Percentiles rank a stretch among this genome's conserved stretches.
These are phyloP conservation scores for Komagataella populi DNA, from an alignment of 805 yeast species.

Conservation along the genomic window DNA sequence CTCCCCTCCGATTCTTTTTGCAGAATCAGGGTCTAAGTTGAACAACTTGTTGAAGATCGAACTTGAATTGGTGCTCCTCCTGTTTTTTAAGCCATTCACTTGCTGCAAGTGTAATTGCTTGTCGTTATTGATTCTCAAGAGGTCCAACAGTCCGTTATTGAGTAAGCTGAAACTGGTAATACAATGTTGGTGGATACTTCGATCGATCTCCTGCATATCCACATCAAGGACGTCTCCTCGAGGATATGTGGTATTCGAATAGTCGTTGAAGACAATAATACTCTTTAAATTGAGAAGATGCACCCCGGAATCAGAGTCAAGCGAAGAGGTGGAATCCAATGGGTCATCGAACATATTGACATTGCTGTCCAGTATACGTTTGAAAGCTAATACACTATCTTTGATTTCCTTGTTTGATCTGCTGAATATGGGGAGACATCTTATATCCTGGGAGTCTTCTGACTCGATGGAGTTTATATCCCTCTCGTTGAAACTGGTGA, in stretches of 20 bases:
- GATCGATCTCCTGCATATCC: constrained; percentile 12
- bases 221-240: constrained; percentile 16
- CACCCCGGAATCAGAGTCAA: constrained; percentile 11
- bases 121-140: constrained; percentile 15
- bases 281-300: constrained; percentile 48
- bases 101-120: constrained; percentile 11
- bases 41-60: neutral
- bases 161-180: constrained; percentile 12
- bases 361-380: constrained; percentile 33
- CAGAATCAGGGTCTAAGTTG: neutral
- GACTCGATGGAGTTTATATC: constrained; percentile 38
- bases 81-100: constrained; percentile 7
- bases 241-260: constrained; percentile 15
- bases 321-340: constrained; percentile 4
- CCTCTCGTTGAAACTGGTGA: constrained; percentile 53
- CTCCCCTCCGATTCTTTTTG: constrained; percentile 10
- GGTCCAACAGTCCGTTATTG: constrained; percentile 14
- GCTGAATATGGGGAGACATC: constrained; percentile 44
- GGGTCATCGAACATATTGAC: constrained; percentile 50
- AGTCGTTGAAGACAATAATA: constrained; percentile 56
- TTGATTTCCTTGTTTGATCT: constrained; percentile 26
- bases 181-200: constrained; percentile 13
- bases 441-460: constrained; percentile 56
- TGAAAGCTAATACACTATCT: constrained; percentile 34
- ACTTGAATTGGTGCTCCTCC: neutral